These are phyloP conservation scores for Boletus semigastroideus DNA, from an alignment of 1,284 basidiomycete species.

Conservation along the genomic window DNA sequence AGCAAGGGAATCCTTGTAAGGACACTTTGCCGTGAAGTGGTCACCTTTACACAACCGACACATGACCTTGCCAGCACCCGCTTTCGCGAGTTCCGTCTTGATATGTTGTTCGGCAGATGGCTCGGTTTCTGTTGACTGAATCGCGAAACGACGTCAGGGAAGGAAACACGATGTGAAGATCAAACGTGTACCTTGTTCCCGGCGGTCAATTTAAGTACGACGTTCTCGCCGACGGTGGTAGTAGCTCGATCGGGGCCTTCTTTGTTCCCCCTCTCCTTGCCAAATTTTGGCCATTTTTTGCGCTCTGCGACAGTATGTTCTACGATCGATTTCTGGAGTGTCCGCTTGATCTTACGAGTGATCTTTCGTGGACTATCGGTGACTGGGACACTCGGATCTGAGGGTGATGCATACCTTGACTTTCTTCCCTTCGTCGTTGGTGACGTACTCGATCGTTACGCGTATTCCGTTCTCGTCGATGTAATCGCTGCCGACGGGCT, in stretches of 20 bases:
- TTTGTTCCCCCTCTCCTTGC: constrained; percentile 85
- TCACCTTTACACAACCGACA: constrained; percentile 97
- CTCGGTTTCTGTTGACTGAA: constrained; percentile 61
- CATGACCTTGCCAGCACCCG: constrained; percentile 84
- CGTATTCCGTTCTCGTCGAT: constrained; percentile 89
- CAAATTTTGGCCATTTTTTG: constrained; percentile 94
- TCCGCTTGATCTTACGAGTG: constrained; percentile 85
- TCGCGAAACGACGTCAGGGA: not conserved
- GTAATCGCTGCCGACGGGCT: constrained; percentile 56
- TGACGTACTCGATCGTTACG: constrained; percentile 79
- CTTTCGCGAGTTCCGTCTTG: constrained; percentile 67
- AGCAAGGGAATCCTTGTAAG: constrained; percentile 92
- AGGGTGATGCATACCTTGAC: constrained; percentile 67
- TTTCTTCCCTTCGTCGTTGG: constrained; percentile 93
- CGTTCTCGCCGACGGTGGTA: constrained; percentile 93
- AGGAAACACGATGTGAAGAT: not conserved
- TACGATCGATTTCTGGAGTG: constrained; percentile 89
- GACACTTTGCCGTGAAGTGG: constrained; percentile 98
- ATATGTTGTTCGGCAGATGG: constrained; percentile 69
- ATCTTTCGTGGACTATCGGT: constrained; percentile 48
- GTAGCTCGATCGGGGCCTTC: constrained; percentile 92
- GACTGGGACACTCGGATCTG: not conserved
- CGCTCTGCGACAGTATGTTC: constrained; percentile 93
- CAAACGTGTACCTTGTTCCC: constrained; percentile 71
- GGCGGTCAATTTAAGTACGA: constrained; percentile 81